These are phyloP conservation scores for Allium sativum DNA, from an alignment of 106 monocot species.

Conservation along the genomic window DNA sequence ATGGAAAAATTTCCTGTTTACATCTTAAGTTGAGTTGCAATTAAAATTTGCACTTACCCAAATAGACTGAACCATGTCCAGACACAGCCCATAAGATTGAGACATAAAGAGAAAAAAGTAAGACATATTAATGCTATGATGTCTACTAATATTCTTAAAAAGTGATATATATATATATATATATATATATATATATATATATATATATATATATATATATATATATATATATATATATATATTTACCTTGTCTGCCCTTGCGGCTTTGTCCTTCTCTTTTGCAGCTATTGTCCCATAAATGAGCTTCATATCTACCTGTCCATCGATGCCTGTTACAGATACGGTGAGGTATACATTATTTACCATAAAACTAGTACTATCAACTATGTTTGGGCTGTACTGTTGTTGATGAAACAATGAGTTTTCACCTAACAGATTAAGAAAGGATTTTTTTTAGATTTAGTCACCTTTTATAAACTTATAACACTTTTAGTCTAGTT, in stretches of 20 bases:
- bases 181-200: neutral
- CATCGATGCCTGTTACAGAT: slow-evolving; percentile 27
- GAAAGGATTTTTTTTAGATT: too few species aligned
- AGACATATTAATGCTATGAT: too few species aligned
- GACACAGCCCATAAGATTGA: neutral
- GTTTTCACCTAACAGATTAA: too few species aligned
- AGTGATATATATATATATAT: neutral
- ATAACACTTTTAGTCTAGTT: too few species aligned
- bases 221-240: neutral
- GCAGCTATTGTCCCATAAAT: slow-evolving; percentile 51
- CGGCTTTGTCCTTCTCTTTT: slow-evolving; percentile 34
- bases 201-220: neutral
- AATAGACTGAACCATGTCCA: slow-evolving; percentile 21
- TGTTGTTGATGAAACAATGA: too few species aligned
- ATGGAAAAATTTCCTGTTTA: too few species aligned
- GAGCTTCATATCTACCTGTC: slow-evolving; percentile 44
- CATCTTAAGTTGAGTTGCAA: neutral
- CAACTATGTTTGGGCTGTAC: too few species aligned
- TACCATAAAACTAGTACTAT: too few species aligned
- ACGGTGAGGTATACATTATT: too few species aligned
- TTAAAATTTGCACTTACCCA: slow-evolving; percentile 15
- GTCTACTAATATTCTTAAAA: too few species aligned
- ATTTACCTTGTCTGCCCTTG: slow-evolving; percentile 39
- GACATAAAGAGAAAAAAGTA: neutral
- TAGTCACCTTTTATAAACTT: too few species aligned